phyloP scores from a whole-genome alignment of 495 filamentous ascomycete species.

The Friedmanniomyces endolithicus region DNA sequence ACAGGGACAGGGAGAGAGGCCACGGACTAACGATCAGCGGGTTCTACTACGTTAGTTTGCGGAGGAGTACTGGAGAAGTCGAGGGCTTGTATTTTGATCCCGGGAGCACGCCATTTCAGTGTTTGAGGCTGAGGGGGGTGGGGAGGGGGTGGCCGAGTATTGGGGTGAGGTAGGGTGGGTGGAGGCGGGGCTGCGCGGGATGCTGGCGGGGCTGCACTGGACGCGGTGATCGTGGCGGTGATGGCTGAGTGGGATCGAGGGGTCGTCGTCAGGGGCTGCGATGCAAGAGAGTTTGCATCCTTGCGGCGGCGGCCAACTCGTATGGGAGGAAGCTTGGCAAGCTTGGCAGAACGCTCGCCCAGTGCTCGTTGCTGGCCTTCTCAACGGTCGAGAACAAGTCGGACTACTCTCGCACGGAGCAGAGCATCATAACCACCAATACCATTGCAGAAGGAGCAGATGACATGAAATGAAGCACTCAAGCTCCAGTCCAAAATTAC shows the following conservation, averaged over 20 bases:
- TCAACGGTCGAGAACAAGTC: too few species aligned
- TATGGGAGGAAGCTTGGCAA: too few species aligned
- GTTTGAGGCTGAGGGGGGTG: conserved; percentile 40
- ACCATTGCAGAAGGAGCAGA: too few species aligned
- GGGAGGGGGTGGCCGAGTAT: conserved; percentile 9
- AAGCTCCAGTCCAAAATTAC: not conserved
- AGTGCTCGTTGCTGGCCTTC: too few species aligned
- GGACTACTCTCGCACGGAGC: too few species aligned
- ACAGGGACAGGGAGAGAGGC: conserved; percentile 17
- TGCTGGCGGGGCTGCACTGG: not conserved
- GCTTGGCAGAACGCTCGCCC: too few species aligned
- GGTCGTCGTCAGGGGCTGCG: too few species aligned
- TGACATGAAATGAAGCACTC: too few species aligned
- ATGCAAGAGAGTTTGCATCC: too few species aligned
- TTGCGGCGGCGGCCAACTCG: too few species aligned
- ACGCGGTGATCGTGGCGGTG: not conserved
- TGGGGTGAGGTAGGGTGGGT: not conserved
- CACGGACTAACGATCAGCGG: conserved; percentile 58
- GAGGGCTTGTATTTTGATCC: conserved; percentile 67
- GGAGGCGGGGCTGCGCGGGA: not conserved
- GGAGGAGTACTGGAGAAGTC: conserved; percentile 47
- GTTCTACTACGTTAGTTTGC: conserved; percentile 62
- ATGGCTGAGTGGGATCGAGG: too few species aligned
- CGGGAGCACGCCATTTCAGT: conserved; percentile 57
- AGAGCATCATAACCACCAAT: too few species aligned